Conservation (phyloP, 306 rosid genomes). For the Astragalus membranaceus region DNA sequence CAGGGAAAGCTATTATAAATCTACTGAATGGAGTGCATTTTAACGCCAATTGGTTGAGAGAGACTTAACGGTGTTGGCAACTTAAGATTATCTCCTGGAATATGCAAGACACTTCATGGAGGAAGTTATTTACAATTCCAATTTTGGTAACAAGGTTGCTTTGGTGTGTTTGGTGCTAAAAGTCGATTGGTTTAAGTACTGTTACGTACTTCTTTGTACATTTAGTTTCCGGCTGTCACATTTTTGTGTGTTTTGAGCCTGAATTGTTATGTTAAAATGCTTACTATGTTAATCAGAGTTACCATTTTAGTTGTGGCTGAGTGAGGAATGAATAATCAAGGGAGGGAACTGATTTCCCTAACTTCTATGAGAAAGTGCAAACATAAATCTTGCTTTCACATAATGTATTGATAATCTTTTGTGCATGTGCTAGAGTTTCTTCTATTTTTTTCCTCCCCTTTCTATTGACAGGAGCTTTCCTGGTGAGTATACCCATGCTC, state of each 20-base stretch:
- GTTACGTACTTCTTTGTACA: conserved; percentile 15
- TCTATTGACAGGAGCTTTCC: neutral
- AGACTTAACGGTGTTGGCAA: conserved; percentile 12
- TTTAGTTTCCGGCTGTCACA: conserved; percentile 13
- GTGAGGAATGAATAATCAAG: conserved; percentile 7
- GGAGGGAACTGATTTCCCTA: conserved; percentile 12
- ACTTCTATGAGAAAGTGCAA: conserved; percentile 8
- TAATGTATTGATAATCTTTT: conserved; percentile 5
- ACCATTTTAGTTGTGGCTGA: neutral
- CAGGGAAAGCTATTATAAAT: conserved; percentile 36
- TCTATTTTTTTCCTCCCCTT: neutral
- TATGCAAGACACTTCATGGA: conserved; percentile 4
- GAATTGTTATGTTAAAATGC: neutral
- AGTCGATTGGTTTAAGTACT: conserved; percentile 24
- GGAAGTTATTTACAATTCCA: conserved; percentile 16
- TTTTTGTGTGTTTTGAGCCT: conserved; percentile 18
- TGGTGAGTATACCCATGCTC: neutral
- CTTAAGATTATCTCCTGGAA: conserved; percentile 3
- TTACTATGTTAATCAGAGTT: neutral
- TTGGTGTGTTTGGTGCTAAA: conserved; percentile 17
- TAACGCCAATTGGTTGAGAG: conserved; percentile 5
- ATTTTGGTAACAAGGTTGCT: conserved; percentile 15
- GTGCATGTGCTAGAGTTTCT: neutral
- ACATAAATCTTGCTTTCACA: neutral
- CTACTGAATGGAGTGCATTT: neutral